A percentile compares a stretch with the other conserved stretches of the same genome.
Evolutionary conservation across 2,329 filamentous ascomycete species (phyloP).

Genomic region (Stromatinia cepivora): DNA sequence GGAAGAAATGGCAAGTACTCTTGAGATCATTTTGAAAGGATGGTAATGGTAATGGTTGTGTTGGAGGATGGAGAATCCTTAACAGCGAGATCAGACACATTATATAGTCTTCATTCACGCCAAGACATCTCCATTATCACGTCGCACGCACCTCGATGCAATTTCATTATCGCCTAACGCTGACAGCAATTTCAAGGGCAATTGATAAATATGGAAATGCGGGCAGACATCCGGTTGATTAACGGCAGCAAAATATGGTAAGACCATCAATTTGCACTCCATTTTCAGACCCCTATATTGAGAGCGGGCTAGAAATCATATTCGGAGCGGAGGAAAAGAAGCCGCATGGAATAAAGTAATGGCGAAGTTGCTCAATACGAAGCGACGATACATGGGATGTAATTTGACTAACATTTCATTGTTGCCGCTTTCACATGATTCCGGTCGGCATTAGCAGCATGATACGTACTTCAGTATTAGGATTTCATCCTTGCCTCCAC

Average conservation of each 20-base stretch:
- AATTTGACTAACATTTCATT: background rate
- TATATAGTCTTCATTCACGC: conserved; percentile 30
- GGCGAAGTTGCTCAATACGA: conserved; percentile 2
- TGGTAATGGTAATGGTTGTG: conserved; percentile 14
- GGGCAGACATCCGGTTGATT: conserved; percentile 35
- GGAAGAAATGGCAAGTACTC: conserved; percentile 45
- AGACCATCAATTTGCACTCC: conserved; percentile 14
- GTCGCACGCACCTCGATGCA: background rate
- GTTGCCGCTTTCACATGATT: background rate
- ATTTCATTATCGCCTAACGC: background rate
- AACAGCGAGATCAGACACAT: conserved; percentile 26
- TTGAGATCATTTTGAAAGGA: conserved; percentile 37
- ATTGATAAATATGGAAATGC: conserved; percentile 32
- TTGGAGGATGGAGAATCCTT: background rate
- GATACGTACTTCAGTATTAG: background rate
- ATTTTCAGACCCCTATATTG: background rate
- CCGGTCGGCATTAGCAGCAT: background rate
- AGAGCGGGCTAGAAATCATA: conserved; percentile 8
- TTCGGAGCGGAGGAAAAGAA: conserved; percentile 1
- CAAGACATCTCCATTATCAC: background rate
- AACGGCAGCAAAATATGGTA: conserved; percentile 29
- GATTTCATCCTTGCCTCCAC: background rate
- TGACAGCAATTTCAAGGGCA: background rate
- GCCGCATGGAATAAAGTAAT: conserved; percentile 9
- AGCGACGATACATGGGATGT: conserved; percentile 2